A percentile compares a stretch with the other conserved stretches of the same genome.
phyloP scores from a whole-genome alignment of 2,329 filamentous ascomycete species.

The Macrophomina pseudophaseolina region DNA sequence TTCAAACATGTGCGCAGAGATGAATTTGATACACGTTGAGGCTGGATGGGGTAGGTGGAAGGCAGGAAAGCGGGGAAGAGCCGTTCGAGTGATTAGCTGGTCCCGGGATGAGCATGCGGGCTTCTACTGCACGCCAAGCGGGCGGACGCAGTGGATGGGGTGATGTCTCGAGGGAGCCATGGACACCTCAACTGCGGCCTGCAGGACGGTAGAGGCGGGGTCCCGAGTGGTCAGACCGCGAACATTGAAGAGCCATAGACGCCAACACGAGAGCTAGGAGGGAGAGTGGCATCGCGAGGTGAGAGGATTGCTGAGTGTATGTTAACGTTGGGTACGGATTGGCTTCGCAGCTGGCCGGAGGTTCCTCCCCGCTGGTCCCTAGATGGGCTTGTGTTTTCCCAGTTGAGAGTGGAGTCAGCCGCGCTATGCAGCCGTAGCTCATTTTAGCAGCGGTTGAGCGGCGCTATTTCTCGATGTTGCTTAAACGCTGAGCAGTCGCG shows the following conservation, averaged over 20 bases:
- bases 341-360: background rate
- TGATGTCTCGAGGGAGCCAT: background rate
- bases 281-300: background rate
- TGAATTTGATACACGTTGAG: background rate
- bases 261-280: background rate
- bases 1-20: conserved; percentile 6
- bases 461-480: background rate
- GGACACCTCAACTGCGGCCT: background rate
- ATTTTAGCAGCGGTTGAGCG: background rate
- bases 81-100: conserved; percentile 3
- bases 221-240: background rate
- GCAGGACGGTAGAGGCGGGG: background rate
- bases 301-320: background rate
- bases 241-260: background rate
- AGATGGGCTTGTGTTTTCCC: background rate
- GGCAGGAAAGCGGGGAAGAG: background rate
- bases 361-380: background rate
- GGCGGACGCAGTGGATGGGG: background rate
- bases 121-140: conserved; percentile 20
- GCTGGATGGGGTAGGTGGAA: background rate
- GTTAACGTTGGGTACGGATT: background rate
- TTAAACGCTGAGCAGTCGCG: background rate
- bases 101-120: conserved; percentile 3
- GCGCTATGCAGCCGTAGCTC: background rate
- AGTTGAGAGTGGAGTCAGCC: background rate